A percentile compares a stretch with the other conserved stretches of the same genome.
Evolutionary conservation across 306 rosid genomes (phyloP).

Genomic region (Lupinus albus): DNA sequence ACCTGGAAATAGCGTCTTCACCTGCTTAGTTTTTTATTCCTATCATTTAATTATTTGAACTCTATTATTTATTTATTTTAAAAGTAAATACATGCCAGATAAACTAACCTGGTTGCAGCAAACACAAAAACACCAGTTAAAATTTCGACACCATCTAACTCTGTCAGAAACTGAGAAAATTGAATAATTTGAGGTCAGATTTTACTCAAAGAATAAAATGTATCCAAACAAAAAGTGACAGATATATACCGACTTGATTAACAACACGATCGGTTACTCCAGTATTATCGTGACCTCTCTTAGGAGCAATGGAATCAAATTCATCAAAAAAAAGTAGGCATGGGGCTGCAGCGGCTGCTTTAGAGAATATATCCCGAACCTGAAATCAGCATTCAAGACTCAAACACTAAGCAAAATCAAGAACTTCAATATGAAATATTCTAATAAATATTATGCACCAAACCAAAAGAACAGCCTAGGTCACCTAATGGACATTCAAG

Average conservation of each 20-base stretch:
- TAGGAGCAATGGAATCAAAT: slow-evolving; percentile 97
- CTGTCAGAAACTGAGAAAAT: slow-evolving; percentile 82
- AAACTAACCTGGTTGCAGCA: slow-evolving; percentile 95
- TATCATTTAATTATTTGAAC: not conserved
- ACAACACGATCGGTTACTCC: slow-evolving; percentile 99
- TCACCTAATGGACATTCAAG: slow-evolving; percentile 33
- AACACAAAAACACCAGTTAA: slow-evolving; percentile 95
- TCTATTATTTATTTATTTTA: slow-evolving; percentile 24
- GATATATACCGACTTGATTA: slow-evolving; percentile 70
- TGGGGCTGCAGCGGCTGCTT: slow-evolving; percentile 96
- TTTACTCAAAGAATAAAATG: slow-evolving; percentile 25
- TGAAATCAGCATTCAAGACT: slow-evolving; percentile 50
- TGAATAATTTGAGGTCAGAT: slow-evolving; percentile 41
- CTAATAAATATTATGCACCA: not conserved
- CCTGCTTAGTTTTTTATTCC: not conserved
- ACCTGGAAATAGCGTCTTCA: too few species aligned
- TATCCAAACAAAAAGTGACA: slow-evolving; percentile 23
- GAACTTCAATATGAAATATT: slow-evolving; percentile 14
- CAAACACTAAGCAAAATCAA: slow-evolving; percentile 28
- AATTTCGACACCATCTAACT: slow-evolving; percentile 94
- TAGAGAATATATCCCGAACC: slow-evolving; percentile 95
- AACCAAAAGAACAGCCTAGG: slow-evolving; percentile 28
- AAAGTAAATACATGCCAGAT: slow-evolving; percentile 33
- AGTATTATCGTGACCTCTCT: slow-evolving; percentile 98
- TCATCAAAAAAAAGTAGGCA: slow-evolving; percentile 95